Conservation (phyloP, 768 basidiomycete species). For the Mycena crocata region DNA sequence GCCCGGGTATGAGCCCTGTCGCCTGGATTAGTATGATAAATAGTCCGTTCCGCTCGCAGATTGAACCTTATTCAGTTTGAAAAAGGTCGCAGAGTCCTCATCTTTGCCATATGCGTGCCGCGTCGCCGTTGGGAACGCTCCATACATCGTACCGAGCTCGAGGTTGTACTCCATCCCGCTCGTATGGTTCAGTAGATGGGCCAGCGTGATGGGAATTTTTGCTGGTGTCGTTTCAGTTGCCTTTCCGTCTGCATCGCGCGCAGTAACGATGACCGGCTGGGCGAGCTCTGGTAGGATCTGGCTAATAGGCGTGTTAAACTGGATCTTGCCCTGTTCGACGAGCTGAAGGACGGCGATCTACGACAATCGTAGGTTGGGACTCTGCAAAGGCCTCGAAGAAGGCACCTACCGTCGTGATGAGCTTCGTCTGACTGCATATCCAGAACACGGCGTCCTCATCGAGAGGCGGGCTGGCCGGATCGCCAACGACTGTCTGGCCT, state of each 20-base stretch:
- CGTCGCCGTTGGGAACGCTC: slow-evolving; percentile 2
- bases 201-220: slow-evolving; percentile 35
- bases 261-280: slow-evolving; percentile 40
- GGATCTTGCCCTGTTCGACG: slow-evolving; percentile 42
- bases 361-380: too few species aligned
- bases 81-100: slow-evolving; percentile 7
- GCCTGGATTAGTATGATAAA: not conserved
- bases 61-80: not conserved
- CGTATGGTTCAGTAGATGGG: slow-evolving; percentile 45
- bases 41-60: not conserved
- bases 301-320: slow-evolving; percentile 38
- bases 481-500: not conserved
- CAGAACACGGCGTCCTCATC: slow-evolving; percentile 2
- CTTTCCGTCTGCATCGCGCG: slow-evolving; percentile 12
- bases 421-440: slow-evolving; percentile 3
- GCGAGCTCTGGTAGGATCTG: slow-evolving; percentile 42
- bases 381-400: too few species aligned
- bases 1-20: slow-evolving; percentile 37
- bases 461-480: not conserved
- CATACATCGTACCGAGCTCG: slow-evolving; percentile 9
- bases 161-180: slow-evolving; percentile 44
- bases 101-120: slow-evolving; percentile 8
- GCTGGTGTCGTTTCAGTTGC: slow-evolving; percentile 34
- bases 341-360: slow-evolving; percentile 46
- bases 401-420: not conserved